Base-by-base conservation (phyloP, 2,329 filamentous ascomycete species). In the Teratosphaeriaceae sp. region DNA sequence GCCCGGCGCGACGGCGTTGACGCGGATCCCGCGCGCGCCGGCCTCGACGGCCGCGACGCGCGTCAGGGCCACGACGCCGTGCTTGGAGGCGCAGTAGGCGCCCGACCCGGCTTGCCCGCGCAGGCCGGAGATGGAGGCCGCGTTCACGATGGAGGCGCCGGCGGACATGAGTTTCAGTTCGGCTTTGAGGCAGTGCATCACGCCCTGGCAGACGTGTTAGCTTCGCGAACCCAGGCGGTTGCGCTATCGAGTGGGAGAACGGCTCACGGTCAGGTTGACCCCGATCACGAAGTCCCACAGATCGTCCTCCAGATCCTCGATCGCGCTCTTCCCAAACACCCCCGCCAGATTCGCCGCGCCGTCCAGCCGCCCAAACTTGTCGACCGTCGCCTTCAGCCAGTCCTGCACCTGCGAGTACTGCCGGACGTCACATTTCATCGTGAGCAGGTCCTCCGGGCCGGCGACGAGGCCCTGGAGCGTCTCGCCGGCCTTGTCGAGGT, bases 111-210 rank as follows among this genome's bases (percentile, higher is more conserved):
- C 40, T 11, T 18, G 16, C 13, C 50, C 46, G 8, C 44, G 55
- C 3, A 70, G 24, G 0, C 70, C 71, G 6, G 65, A 64, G 12
- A 62, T 59, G 46, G 65, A 69, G 11, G 65, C 53, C 13, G 67
- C 65, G 26, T 43, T 40, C 29, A 82, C 78, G 53, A 82, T 79
- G 46, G 75, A 77, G 6, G 75, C 75, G 1, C 72, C 69, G 5
- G 68, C 58, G 12, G 49, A 50, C 42, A 76, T 68, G 18, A 65
- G 62, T 12, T 57, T 61, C 9, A 78, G 45, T 52, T 78, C 55
- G n/a, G 71, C 69, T 13, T 71, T 60, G 45, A 79, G 46, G 45
- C 71, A 75, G 38, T 74, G 69, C 58, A 76, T 72, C 21, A 71
- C 57, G 4, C 75, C 58, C 40, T 35, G 16, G 8, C 5, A 35